Conservation (phyloP, 371 early-diverging fungal species). For the Rhizopus stolonifer region DNA sequence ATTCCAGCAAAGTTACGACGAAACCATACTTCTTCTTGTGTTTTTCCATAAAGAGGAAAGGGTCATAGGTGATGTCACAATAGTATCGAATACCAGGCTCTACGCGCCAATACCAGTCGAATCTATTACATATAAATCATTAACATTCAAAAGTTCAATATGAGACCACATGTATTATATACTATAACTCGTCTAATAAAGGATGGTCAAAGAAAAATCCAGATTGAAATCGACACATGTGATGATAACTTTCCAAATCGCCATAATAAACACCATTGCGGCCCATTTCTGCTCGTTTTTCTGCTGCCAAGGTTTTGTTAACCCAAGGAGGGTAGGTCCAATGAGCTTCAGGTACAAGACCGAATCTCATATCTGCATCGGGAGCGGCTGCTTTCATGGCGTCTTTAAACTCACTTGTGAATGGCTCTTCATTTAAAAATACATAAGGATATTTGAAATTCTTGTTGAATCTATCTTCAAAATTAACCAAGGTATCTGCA, state of each 20-base stretch:
- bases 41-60: constrained; percentile 76
- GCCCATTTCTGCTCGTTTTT: constrained; percentile 52
- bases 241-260: constrained; percentile 51
- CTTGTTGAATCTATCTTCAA: constrained; percentile 50
- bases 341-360: constrained; percentile 64
- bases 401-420: constrained; percentile 45
- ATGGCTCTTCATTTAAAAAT: constrained; percentile 47
- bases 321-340: constrained; percentile 77
- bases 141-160: background rate
- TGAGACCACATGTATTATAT: no score
- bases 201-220: constrained; percentile 90
- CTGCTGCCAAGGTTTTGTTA: constrained; percentile 58
- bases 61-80: constrained; percentile 86
- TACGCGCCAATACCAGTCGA: constrained; percentile 90
- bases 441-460: constrained; percentile 53
- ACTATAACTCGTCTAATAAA: constrained; percentile 51
- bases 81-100: constrained; percentile 82
- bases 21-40: constrained; percentile 78
- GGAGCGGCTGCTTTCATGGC: constrained; percentile 44
- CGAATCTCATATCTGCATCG: constrained; percentile 65
- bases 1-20: constrained; percentile 72
- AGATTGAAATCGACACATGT: constrained; percentile 82
- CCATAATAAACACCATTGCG: constrained; percentile 35
- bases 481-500: constrained; percentile 37
- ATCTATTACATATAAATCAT: constrained; percentile 33